Conservation (phyloP, 495 filamentous ascomycete species). For the Penicillium goetzii region DNA sequence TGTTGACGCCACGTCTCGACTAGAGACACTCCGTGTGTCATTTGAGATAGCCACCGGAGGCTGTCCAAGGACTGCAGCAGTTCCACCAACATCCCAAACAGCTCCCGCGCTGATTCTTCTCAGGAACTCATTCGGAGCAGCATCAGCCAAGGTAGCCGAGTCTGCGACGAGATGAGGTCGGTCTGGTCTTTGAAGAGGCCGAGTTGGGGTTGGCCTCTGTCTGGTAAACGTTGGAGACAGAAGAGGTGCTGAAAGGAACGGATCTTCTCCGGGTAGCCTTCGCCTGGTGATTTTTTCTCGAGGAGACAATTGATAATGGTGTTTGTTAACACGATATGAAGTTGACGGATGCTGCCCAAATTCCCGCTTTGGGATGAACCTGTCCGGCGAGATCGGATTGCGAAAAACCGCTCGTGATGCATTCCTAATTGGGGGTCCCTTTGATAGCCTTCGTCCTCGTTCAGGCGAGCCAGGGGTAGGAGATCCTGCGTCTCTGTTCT, state of each 20-base stretch:
- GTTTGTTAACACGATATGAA: conserved; percentile 68
- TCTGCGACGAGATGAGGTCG: conserved; percentile 44
- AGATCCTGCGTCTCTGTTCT: conserved; percentile 13
- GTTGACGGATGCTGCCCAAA: conserved; percentile 50
- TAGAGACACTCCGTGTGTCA: conserved; percentile 64
- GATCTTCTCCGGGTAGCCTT: conserved; percentile 61
- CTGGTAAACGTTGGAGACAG: conserved; percentile 26
- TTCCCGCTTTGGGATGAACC: conserved; percentile 67
- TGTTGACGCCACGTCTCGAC: conserved; percentile 74
- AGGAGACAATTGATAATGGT: conserved; percentile 58
- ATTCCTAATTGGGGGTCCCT: conserved; percentile 6
- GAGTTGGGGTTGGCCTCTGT: conserved; percentile 27
- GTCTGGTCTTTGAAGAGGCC: conserved; percentile 31
- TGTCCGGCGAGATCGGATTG: conserved; percentile 55
- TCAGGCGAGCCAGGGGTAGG: conserved; percentile 7
- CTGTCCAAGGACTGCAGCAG: conserved; percentile 52
- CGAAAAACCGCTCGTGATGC: conserved; percentile 15
- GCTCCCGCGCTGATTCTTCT: conserved; percentile 65
- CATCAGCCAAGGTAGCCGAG: conserved; percentile 17
- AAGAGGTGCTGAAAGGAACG: conserved; percentile 56
- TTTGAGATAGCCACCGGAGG: conserved; percentile 54
- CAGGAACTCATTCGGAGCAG: conserved; percentile 15
- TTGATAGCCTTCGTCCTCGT: conserved; percentile 26
- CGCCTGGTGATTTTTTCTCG: conserved; percentile 65
- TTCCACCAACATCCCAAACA: conserved; percentile 82